Evolutionary conservation across 129 eudicot genomes (phyloP), one percentile per base, ranked within the genome.

Genomic region (Escallonia rubra): DNA sequence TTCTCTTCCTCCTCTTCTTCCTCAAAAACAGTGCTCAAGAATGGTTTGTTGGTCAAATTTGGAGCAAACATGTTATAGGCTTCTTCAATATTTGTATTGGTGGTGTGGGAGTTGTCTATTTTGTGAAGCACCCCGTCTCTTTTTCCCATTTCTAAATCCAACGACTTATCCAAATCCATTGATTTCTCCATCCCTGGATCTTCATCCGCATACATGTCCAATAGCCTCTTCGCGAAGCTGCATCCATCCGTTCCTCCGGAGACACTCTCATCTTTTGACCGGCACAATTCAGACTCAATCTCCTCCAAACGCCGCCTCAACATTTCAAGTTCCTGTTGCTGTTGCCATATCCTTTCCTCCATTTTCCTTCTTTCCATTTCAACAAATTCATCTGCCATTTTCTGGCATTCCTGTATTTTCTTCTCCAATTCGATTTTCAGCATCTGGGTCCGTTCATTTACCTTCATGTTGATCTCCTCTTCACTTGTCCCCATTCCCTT

Each of bases 141-240:
- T 69, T 83, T 81, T 43, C 80, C 85, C 68, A 63, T 64, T 7
- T 94, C 99, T 78, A 94, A 44, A 73, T 90, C 96, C 51, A 83
- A 51, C 6, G 96, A 90, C 61, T 70, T 86, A 69, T 81, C 94
- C 78, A 90, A 71, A 84, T 94, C 99, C 99, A 94, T 94, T n/a
- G 99, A 94, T 74, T 89, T 89, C 51, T 80, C 90, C 99, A 94
- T 94, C 61, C 96, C 96, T 4, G 95, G 83, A 61, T 93, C 98
- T 57, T 89, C 93, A 55, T 68, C 89, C 23, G 73, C 65, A 69
- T 81, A 89, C 9, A 68, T 79, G n/a, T 81, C 86, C 85, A 80
- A 58, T 58, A 94, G 81, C 46, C 74, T 84, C 56, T 69, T 89
- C 3, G 86, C 85, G 54, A 94, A 88, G 52, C 78, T 43, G 59